Percentiles rank a stretch among this genome's conserved stretches.
Evolutionary conservation across 257 asterid species (phyloP).

Genomic region (Capsicum chinense): DNA sequence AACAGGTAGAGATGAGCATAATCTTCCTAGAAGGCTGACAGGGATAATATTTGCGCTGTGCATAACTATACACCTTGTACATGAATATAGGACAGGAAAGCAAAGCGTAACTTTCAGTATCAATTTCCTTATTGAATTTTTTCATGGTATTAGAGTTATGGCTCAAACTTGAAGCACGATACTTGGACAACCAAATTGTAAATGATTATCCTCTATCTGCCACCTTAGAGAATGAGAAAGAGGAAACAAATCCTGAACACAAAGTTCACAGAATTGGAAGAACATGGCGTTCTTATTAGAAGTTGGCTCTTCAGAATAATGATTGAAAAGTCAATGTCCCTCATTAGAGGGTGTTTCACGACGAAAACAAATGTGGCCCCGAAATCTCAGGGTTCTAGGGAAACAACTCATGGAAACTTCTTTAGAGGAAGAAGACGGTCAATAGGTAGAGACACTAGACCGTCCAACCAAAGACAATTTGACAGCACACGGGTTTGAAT

Average conservation of each 20-base stretch:
- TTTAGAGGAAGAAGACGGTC: background rate
- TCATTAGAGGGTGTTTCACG: background rate
- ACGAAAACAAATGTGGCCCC: background rate
- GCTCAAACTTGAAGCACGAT: background rate
- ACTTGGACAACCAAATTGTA: background rate
- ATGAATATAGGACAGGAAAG: background rate
- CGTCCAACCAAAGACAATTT: conserved; percentile 2
- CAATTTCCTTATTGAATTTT: conserved; percentile 22
- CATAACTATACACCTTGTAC: background rate
- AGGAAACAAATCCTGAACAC: background rate
- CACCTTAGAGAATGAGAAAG: background rate
- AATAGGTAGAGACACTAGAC: conserved; percentile 13
- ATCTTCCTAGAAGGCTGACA: background rate
- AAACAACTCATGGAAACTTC: background rate
- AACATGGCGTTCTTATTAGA: background rate
- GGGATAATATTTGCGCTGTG: background rate
- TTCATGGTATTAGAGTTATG: background rate
- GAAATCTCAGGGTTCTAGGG: background rate
- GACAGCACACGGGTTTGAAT: conserved; percentile 4
- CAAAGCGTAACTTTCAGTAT: background rate
- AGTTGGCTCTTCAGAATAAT: background rate
- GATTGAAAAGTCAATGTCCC: background rate
- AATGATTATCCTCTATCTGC: background rate
- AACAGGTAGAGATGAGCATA: background rate
- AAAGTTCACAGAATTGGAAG: background rate